Evolutionary conservation across 495 filamentous ascomycete species (phyloP).

Genomic region (Neurospora discreta): DNA sequence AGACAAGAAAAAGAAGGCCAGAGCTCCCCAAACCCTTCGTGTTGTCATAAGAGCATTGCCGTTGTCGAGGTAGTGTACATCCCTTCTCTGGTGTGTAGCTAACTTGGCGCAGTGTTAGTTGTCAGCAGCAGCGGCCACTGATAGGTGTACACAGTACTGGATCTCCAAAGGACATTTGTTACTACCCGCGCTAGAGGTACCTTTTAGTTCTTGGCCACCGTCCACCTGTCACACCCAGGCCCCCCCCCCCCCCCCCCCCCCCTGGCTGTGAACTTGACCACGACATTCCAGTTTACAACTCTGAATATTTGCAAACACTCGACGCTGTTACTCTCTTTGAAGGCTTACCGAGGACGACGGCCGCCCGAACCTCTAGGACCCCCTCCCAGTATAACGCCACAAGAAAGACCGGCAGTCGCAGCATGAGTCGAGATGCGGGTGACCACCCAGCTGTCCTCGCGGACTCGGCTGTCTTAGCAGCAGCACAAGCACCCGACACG

Average conservation of each 20-base stretch:
- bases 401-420: conserved; percentile 10
- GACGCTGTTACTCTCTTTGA: neutral
- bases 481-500: conserved; percentile 6
- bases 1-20: neutral
- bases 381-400: neutral
- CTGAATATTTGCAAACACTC: neutral
- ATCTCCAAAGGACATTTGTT: neutral
- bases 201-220: neutral
- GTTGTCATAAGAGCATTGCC: neutral
- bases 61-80: neutral
- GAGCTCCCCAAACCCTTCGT: neutral
- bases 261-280: neutral
- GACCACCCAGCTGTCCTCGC: conserved; percentile 20
- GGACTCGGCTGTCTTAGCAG: conserved; percentile 22
- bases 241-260: neutral
- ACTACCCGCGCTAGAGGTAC: neutral
- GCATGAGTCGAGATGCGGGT: conserved; percentile 34
- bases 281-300: neutral
- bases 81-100: neutral
- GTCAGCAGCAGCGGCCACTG: neutral
- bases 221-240: neutral
- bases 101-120: neutral
- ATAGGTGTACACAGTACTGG: neutral
- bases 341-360: neutral
- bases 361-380: neutral